Base-by-base conservation (phyloP, 108 stramenopile species). In the Fragilaria radians region DNA sequence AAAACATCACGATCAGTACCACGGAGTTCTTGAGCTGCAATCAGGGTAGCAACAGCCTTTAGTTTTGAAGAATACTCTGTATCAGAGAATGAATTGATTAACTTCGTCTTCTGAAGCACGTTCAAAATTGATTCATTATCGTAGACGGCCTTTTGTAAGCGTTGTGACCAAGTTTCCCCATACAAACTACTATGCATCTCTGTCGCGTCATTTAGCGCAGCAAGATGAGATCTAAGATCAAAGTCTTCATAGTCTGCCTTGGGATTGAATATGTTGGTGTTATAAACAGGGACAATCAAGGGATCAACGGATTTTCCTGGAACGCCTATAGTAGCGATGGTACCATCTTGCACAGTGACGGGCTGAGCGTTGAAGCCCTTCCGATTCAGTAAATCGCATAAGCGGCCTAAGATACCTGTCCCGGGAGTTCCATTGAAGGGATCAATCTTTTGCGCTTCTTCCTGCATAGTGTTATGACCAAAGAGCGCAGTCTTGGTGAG, bases 141-240 rank as follows among this genome's bases (percentile, higher is more conserved):
- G 23, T 68, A 57, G 62, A 60, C 51, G 26, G 50, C 52, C 22
- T 77, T 68, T 55, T 69, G 46, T 5, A 77, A 56, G 57, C 47
- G 31, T 52, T 77, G 71, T 17, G 70, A 61, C 76, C 76, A 77
- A 21, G 45, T 53, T 33, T 71, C 42, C 28, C 67, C 71, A 30
- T 73, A 70, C 2, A 77, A 45, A 29, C 76, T 72, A 36, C 54
- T 57, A 19, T 65, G 48, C 4, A 48, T 54, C 21, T 30, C 23
- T 25, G 71, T 63, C 25, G 65, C 52, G 7, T 28, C 32, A 36
- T 68, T 60, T 5, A 69, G 51, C 9, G 54, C 22, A 23, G 68
- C 57, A 5, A 73, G 32, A 58, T 32, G 61, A 31, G 3, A 64
- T n/a, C n/a, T n/a, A n/a, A n/a, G n/a, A n/a, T n/a, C n/a, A n/a